Evolutionary conservation across 139 green algal genomes (phyloP).

Genomic region (Tetradesmus lagerheimii): DNA sequence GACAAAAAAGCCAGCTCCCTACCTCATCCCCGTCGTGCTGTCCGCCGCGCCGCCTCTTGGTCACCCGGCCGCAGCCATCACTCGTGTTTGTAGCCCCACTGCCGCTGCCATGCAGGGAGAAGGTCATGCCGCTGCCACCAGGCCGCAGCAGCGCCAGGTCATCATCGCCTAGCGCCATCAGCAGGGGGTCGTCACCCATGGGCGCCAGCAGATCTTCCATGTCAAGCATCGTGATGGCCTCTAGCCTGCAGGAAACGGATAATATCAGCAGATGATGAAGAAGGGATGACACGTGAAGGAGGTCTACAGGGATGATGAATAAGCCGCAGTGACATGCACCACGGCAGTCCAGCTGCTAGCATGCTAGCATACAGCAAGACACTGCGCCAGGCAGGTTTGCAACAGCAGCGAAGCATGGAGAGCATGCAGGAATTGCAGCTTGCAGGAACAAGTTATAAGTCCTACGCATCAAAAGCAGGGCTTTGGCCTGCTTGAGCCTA

Average conservation of each 20-base stretch:
- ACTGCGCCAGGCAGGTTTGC: too few species aligned
- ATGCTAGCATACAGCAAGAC: too few species aligned
- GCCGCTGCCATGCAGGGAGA: conserved; percentile 2
- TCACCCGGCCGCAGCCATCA: neutral
- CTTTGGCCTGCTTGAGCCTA: too few species aligned
- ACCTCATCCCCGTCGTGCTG: neutral
- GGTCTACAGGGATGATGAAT: too few species aligned
- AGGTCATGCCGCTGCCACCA: neutral
- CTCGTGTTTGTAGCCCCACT: neutral
- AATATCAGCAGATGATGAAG: too few species aligned
- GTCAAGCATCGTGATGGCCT: conserved; percentile 69
- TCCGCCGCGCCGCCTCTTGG: neutral
- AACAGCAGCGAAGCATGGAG: too few species aligned
- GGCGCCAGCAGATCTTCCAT: conserved; percentile 41
- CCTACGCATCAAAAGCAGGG: too few species aligned
- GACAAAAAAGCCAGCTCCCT: neutral
- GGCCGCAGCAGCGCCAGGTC: conserved; percentile 31
- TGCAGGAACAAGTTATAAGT: too few species aligned
- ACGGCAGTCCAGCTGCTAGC: too few species aligned
- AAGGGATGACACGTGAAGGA: too few species aligned
- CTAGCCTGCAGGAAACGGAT: conserved; percentile 55
- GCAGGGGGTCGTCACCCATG: neutral
- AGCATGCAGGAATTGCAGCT: too few species aligned
- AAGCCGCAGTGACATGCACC: too few species aligned
- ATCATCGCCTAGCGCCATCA: neutral